Percentiles rank a stretch among this genome's conserved stretches.
Evolutionary conservation across 2,329 filamentous ascomycete species (phyloP).

Genomic region (Periconia macrospinosa): DNA sequence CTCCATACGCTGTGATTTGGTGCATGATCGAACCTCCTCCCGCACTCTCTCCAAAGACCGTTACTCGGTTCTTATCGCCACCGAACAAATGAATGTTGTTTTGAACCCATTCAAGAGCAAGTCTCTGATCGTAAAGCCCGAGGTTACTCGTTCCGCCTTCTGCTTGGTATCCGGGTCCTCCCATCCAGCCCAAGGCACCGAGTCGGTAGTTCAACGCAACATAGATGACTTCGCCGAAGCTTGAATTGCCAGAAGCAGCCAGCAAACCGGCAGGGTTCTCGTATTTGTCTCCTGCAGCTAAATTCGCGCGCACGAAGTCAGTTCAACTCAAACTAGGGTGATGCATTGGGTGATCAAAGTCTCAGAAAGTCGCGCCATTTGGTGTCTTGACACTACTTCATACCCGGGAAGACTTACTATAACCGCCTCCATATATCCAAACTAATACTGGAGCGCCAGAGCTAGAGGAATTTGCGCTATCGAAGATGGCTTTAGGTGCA

Average conservation of each 20-base stretch:
- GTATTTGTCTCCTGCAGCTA: slow-evolving; percentile 43
- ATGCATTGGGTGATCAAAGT: no score
- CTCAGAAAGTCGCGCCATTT: no score
- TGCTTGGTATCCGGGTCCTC: slow-evolving; percentile 37
- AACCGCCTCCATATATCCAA: slow-evolving; percentile 57
- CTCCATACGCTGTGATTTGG: slow-evolving; percentile 46
- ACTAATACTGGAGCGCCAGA: slow-evolving; percentile 49
- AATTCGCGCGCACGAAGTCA: neutral
- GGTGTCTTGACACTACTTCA: no score
- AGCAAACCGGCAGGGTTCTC: slow-evolving; percentile 47
- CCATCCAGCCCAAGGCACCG: slow-evolving; percentile 42
- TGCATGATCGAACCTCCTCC: slow-evolving; percentile 45
- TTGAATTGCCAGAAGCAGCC: slow-evolving; percentile 45
- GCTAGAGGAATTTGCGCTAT: slow-evolving; percentile 34
- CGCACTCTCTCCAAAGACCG: slow-evolving; percentile 43
- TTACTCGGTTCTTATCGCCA: slow-evolving; percentile 42
- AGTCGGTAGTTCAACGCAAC: slow-evolving; percentile 52
- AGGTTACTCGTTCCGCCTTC: slow-evolving; percentile 40
- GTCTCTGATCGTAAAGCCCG: slow-evolving; percentile 42
- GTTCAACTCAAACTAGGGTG: neutral
- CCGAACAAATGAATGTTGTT: slow-evolving; percentile 44
- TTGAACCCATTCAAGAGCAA: slow-evolving; percentile 46
- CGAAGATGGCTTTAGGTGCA: slow-evolving; percentile 45
- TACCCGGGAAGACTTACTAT: slow-evolving; percentile 14
- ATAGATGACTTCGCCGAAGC: slow-evolving; percentile 47